Evolutionary conservation across 2,329 filamentous ascomycete species (phyloP).

Genomic region (Penicillium sp.): DNA sequence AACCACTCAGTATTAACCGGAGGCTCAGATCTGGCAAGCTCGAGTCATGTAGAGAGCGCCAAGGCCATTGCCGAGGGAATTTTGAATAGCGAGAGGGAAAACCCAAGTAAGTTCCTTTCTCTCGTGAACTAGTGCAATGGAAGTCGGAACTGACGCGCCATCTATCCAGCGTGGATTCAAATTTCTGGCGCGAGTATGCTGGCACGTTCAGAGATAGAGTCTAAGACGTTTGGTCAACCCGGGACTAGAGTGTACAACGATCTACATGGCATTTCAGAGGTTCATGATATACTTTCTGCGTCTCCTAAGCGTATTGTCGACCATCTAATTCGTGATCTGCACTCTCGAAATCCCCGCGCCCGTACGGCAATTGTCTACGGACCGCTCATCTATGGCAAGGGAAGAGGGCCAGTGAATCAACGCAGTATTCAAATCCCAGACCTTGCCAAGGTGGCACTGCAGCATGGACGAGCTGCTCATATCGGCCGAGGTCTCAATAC

Average conservation of each 20-base stretch:
- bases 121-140: not conserved
- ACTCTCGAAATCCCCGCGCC: not conserved
- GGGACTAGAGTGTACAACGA: conserved; percentile 1
- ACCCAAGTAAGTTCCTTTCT: not conserved
- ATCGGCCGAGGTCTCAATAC: conserved; percentile 2
- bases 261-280: not conserved
- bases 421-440: conserved; percentile 8
- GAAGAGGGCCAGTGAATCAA: conserved; percentile 6
- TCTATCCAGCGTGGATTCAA: conserved; percentile 1
- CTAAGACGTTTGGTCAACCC: not conserved
- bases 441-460: conserved; percentile 1
- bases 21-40: conserved; percentile 1
- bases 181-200: conserved; percentile 8
- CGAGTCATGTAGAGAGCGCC: not conserved
- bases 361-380: conserved; percentile 6
- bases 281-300: not conserved
- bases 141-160: not conserved
- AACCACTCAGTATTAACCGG: not conserved
- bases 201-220: not conserved
- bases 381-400: conserved; percentile 4
- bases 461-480: not conserved
- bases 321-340: conserved; percentile 1
- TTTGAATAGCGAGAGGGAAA: not conserved
- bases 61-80: not conserved
- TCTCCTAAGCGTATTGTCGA: not conserved